These are phyloP conservation scores for Penicillium vulpinum DNA, from an alignment of 2,329 filamentous ascomycete species.

Conservation along the genomic window DNA sequence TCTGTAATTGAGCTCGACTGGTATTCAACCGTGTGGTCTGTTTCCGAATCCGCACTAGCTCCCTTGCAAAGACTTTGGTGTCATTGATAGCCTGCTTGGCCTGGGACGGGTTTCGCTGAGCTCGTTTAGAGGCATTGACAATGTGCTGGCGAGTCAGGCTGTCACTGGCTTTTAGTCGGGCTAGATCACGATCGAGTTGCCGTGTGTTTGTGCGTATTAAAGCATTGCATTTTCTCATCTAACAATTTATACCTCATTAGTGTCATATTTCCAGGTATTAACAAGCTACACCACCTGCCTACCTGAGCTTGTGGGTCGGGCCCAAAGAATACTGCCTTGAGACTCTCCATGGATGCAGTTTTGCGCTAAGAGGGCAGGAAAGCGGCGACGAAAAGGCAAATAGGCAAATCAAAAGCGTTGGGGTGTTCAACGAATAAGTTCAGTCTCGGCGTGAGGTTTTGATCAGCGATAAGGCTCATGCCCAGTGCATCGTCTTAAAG, in stretches of 20 bases:
- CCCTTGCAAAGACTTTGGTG: constrained; percentile 82
- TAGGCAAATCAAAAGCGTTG: not conserved
- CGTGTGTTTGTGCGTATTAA: constrained; percentile 88
- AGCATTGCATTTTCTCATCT: constrained; percentile 95
- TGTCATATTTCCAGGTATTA: not conserved
- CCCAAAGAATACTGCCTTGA: constrained; percentile 84
- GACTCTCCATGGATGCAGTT: constrained; percentile 70
- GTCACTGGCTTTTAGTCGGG: constrained; percentile 74
- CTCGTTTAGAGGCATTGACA: constrained; percentile 76
- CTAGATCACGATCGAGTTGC: constrained; percentile 91
- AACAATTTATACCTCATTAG: constrained; percentile 14
- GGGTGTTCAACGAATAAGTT: not conserved
- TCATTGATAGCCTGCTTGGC: constrained; percentile 77
- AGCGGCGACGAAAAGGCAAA: not conserved
- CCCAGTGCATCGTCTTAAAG: constrained; percentile 6
- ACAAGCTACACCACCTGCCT: constrained; percentile 29
- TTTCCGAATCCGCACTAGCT: constrained; percentile 80
- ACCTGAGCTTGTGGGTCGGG: constrained; percentile 94
- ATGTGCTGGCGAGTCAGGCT: constrained; percentile 83
- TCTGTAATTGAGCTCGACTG: constrained; percentile 85
- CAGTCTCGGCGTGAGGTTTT: not conserved
- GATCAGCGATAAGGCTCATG: constrained; percentile 8
- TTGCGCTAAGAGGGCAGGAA: not conserved
- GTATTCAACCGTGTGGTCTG: constrained; percentile 74
- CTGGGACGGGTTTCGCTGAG: constrained; percentile 75